Evolutionary conservation across 139 green algal species (phyloP), one percentile per base, ranked within the genome.

Genomic region (Chlorella sp.): DNA sequence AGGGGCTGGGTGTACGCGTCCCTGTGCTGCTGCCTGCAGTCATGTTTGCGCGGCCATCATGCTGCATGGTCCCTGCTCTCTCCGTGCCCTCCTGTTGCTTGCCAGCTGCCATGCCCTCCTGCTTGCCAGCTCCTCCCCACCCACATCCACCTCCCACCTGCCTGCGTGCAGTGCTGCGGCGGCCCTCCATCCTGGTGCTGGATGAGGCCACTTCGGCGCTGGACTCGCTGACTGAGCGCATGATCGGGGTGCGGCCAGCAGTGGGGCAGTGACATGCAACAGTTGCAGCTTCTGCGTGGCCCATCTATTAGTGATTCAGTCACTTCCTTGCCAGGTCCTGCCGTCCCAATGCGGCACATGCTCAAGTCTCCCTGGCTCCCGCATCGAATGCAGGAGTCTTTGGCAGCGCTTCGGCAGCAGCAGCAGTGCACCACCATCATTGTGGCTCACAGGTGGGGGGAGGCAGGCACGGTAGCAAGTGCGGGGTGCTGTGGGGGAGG

Each of bases 151-250:
- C 40, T 20, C 0, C 40, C 26, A 28, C 7, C 28, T 24, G 3
- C 24, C 40, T n/a, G n/a, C 41, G 40, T 20, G 22, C 72, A 78
- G 72, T 60, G 51, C 51, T 60, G 13, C 87, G 90, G 38, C 91
- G 94, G 73, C 95, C 87, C 3, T 14, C 69, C 54, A 91, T 97
- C 77, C 86, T 97, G 64, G 86, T 98, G 64, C 88, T 97, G 70
- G 95, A 97, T 85, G 95, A 98, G 86, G 96, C 95, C 11, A 99
- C 96, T 0, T 92, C 80, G 0, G 95, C 96, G 8, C 92, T 99
- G 72, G 96, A 99, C 90, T 94, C 86, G 3, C 30, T 81, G 14
- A 88, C 84, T 3, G 89, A 94, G 87, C 79, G 85, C 56, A 73
- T 83, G 77, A 83, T 73, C 13, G 38, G 40, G 20, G 69, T 13